Evolutionary conservation across 2,329 filamentous ascomycete genomes (phyloP).

Genomic region (Ceratocystis huliohia): DNA sequence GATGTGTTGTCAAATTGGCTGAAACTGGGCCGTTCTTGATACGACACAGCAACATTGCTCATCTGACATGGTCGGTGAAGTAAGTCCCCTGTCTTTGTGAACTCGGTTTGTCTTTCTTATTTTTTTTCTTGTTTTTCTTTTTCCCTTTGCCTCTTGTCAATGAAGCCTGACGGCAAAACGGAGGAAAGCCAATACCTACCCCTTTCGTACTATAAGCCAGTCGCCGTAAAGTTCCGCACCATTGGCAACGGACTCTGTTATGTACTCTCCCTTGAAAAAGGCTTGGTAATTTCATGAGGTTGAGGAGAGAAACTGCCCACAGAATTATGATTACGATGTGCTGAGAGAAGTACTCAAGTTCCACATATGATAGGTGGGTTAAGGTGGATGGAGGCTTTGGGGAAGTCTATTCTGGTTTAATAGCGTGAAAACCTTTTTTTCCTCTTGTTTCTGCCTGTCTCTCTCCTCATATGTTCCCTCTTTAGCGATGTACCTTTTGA

Average conservation of each 20-base stretch:
- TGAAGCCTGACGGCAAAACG: neutral
- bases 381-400: neutral
- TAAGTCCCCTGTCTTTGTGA: neutral
- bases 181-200: neutral
- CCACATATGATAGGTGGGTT: neutral
- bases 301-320: neutral
- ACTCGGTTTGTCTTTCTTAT: neutral
- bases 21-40: conserved; percentile 6
- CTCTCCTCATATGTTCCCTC: neutral
- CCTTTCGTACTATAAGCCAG: neutral
- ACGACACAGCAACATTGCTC: neutral
- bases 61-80: neutral
- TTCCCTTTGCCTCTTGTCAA: neutral
- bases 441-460: neutral
- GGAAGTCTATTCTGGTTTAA: too few relatives aligned
- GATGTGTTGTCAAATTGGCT: conserved; percentile 8
- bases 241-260: neutral
- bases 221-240: neutral
- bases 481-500: neutral
- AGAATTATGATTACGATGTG: neutral
- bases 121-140: neutral
- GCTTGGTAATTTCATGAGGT: neutral
- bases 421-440: neutral
- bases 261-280: neutral
- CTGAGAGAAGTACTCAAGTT: neutral